These are phyloP conservation scores for Arthroderma uncinatum DNA, from an alignment of 2,329 filamentous ascomycete species.

Conservation along the genomic window DNA sequence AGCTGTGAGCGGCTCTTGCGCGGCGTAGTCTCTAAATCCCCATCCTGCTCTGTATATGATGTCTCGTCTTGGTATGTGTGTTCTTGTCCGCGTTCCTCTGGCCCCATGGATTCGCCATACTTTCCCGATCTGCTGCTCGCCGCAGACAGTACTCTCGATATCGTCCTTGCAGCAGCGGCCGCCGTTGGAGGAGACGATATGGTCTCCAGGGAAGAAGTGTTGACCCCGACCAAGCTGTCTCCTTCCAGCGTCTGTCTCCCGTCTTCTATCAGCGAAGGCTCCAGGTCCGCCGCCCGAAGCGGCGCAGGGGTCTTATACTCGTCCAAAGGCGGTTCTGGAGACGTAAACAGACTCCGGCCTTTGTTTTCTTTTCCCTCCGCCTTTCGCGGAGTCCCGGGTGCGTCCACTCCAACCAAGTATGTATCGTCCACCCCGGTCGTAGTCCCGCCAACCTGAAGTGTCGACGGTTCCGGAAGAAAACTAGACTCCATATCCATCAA, in stretches of 20 bases:
- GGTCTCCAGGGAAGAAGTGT: slow-evolving; percentile 32
- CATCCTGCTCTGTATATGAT: slow-evolving; percentile 1
- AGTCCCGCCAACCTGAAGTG: slow-evolving; percentile 27
- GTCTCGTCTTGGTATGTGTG: not conserved
- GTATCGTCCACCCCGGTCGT: slow-evolving; percentile 33
- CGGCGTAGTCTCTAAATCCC: slow-evolving; percentile 13
- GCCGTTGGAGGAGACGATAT: slow-evolving; percentile 37
- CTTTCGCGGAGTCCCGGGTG: slow-evolving; percentile 14
- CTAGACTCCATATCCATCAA: slow-evolving; percentile 54
- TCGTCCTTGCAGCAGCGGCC: slow-evolving; percentile 32
- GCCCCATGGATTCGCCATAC: not conserved
- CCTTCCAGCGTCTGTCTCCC: slow-evolving; percentile 7
- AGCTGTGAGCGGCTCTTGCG: slow-evolving; percentile 6
- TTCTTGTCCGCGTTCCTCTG: not conserved
- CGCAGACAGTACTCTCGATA: slow-evolving; percentile 29
- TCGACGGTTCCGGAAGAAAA: slow-evolving; percentile 47
- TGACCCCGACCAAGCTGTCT: slow-evolving; percentile 13
- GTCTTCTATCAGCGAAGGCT: slow-evolving; percentile 10
- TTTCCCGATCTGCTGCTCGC: slow-evolving; percentile 8
- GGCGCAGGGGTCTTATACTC: slow-evolving; percentile 22
- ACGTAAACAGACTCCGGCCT: slow-evolving; percentile 14
- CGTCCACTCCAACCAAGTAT: slow-evolving; percentile 31
- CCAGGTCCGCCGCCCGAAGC: slow-evolving; percentile 10
- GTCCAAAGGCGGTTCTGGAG: slow-evolving; percentile 19
- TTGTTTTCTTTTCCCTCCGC: slow-evolving; percentile 1